These are phyloP conservation scores for Pichia scutulata DNA, from an alignment of 805 yeast species.

Conservation along the genomic window DNA sequence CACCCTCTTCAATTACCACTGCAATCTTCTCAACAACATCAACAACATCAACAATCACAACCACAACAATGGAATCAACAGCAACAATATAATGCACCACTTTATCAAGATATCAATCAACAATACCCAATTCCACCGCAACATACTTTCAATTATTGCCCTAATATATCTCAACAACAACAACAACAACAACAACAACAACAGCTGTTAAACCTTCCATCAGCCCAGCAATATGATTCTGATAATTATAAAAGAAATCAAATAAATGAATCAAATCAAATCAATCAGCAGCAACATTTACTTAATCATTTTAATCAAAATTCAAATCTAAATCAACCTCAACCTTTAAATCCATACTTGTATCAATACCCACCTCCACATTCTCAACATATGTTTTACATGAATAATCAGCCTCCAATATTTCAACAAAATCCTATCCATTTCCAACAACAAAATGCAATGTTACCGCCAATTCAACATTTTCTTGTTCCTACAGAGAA, in stretches of 20 bases:
- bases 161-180: background rate
- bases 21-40: background rate
- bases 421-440: background rate
- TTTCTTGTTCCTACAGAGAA: background rate
- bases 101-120: background rate
- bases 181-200: too few relatives aligned
- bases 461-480: background rate
- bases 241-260: background rate
- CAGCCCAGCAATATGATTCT: background rate
- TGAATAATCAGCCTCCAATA: background rate
- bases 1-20: background rate
- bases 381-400: conserved; percentile 5
- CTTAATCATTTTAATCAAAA: background rate
- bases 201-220: background rate
- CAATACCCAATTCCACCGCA: background rate
- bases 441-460: background rate
- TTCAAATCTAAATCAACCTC: background rate
- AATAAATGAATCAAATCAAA: background rate
- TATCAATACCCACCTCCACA: conserved; percentile 10
- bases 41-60: background rate
- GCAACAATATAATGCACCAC: background rate
- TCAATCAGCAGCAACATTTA: background rate
- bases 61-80: background rate
- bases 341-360: conserved; percentile 10
- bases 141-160: background rate